Base-by-base conservation (phyloP, 345 rosid genomes). In the Eucalyptus sp. region DNA sequence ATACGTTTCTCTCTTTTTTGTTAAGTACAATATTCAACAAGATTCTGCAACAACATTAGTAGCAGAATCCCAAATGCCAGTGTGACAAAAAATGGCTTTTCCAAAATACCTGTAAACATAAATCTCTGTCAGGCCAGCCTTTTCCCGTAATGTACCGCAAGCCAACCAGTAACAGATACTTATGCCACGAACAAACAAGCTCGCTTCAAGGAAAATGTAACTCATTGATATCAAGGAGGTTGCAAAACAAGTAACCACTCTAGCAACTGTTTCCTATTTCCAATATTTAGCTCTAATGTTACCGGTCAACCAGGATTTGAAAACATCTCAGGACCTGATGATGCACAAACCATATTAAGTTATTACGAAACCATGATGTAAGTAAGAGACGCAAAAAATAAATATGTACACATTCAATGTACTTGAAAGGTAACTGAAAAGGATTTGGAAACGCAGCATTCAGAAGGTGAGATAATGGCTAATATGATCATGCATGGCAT, bases 131-230 rank as follows among this genome's bases (percentile, higher is more conserved):
- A 96, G 90, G 80, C 94, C 94, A 94, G 90, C 91, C 92, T 89
- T 92, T 92, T 93, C 66, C 92, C 93, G 84, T 94, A 95, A 46
- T 94, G 94, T 81, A 91, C 87, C 27, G 92, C 92, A 90, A 96
- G 90, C 97, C 94, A 95, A 86, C 97, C 93, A 24, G 13, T 50
- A 50, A 50, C 16, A 51, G 96, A 94, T 54, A 95, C 88, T 93
- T 94, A 96, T 16, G 92, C 94, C 81, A 94, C 86, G 4, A 95
- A 90, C 87, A 96, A 94, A 91, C 95, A 95, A 52, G 89, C 92
- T 24, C 97, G 20, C 54, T 16, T 51, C 54, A 51, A 51, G 54
- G 20, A 51, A 51, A 16, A 51, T 51, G 7, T 14, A 51, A 51
- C 54, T 51, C 89, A 96, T 89, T 76, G 96, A 86, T 71, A 94